phyloP scores from a whole-genome alignment of 805 yeast genomes.

The Monosporozyma aquatica region DNA sequence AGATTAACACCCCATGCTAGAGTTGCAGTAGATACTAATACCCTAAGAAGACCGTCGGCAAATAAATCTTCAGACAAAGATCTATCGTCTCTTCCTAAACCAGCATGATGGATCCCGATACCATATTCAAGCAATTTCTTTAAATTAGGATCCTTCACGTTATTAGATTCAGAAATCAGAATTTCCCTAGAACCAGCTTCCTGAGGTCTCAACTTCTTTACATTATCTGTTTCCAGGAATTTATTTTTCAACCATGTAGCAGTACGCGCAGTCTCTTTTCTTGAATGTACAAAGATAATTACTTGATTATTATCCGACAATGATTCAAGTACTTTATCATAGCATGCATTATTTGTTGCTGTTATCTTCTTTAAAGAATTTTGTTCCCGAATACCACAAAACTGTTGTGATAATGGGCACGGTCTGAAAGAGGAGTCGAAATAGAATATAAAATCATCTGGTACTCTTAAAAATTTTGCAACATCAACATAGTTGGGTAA shows the following conservation, averaged over 20 bases:
- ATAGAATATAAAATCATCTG: slow-evolving; percentile 55
- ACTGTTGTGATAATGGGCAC: slow-evolving; percentile 84
- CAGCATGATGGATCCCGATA: slow-evolving; percentile 90
- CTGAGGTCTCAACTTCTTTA: slow-evolving; percentile 36
- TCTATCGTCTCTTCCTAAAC: slow-evolving; percentile 64
- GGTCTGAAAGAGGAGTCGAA: slow-evolving; percentile 84
- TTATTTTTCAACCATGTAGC: slow-evolving; percentile 65
- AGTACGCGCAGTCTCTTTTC: slow-evolving; percentile 83
- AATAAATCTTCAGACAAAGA: slow-evolving; percentile 74
- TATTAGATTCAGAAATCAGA: slow-evolving; percentile 52
- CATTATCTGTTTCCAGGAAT: slow-evolving; percentile 45
- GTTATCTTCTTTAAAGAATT: slow-evolving; percentile 65
- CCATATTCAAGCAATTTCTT: slow-evolving; percentile 59
- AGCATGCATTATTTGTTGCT: slow-evolving; percentile 88
- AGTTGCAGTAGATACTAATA: slow-evolving; percentile 84
- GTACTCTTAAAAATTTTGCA: slow-evolving; percentile 68
- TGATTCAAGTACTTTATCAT: slow-evolving; percentile 64
- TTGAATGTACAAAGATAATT: slow-evolving; percentile 85
- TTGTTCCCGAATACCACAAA: slow-evolving; percentile 78
- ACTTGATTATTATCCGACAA: slow-evolving; percentile 61
- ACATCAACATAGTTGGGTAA: slow-evolving; percentile 85
- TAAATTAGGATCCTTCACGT: slow-evolving; percentile 43
- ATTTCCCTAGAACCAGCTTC: slow-evolving; percentile 53
- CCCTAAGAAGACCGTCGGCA: slow-evolving; percentile 79
- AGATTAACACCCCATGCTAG: slow-evolving; percentile 96